These are phyloP conservation scores for Centella asiatica DNA, from an alignment of 129 eudicot genomes.

Conservation along the genomic window DNA sequence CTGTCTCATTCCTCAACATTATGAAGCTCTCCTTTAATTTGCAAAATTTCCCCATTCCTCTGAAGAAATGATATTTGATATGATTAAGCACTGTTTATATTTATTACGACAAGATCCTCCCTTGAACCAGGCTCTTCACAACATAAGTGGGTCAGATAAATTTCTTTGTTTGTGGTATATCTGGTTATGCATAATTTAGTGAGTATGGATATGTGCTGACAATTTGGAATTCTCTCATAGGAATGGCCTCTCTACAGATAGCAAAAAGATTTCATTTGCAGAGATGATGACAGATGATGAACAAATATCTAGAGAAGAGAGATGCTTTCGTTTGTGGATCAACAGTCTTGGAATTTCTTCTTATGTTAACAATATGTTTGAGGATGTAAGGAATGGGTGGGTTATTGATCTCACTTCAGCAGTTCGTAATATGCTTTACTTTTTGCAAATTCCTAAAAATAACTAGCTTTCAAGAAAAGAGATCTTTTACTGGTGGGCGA, in stretches of 20 bases:
- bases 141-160: not conserved
- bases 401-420: slow-evolving; percentile 12
- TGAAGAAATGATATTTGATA: not conserved
- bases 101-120: not conserved
- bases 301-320: slow-evolving; percentile 87
- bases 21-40: no score
- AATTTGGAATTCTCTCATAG: slow-evolving; percentile 25
- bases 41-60: not conserved
- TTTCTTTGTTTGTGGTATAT: not conserved
- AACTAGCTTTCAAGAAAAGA: not conserved
- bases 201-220: slow-evolving; percentile 6
- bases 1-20: not conserved
- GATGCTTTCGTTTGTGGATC: slow-evolving; percentile 90
- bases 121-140: not conserved
- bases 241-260: slow-evolving; percentile 84
- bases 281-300: slow-evolving; percentile 98
- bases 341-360: slow-evolving; percentile 80
- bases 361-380: slow-evolving; percentile 82
- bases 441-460: not conserved
- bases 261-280: slow-evolving; percentile 76
- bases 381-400: slow-evolving; percentile 91
- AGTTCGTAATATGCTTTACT: not conserved
- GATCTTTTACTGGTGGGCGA: not conserved
- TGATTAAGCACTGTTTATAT: not conserved
- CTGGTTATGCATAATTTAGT: not conserved